Evolutionary conservation across 768 basidiomycete genomes (phyloP), one percentile per base, ranked within the genome.

Genomic region (Russula earlei): DNA sequence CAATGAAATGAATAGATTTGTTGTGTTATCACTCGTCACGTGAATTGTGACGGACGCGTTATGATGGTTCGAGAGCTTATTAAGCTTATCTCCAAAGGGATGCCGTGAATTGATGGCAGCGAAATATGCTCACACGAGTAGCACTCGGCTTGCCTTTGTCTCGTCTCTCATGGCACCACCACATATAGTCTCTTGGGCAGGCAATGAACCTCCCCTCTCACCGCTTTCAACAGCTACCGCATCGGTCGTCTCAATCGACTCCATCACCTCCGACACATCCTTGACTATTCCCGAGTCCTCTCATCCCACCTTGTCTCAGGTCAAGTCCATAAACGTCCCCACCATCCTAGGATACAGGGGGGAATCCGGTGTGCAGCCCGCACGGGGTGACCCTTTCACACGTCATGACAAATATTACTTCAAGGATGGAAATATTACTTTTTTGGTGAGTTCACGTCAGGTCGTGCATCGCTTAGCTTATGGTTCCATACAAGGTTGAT

Each of bases 341-440:
- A n/a, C 25, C 14, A 33, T 22, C 38, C 19, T 24, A 41, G 33
- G 45, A 48, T n/a, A n/a, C n/a, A 41, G 19, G 24, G 48, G 37
- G 33, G 51, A 17, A n/a, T 20, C 31, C 36, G 44, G 22, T 15
- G 20, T 48, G 31, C 56, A 34, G 3, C 22, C 11, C 10, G 45
- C 44, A 15, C 22, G 8, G n/a, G 40, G 47, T 14, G 49, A 46
- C 14, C 46, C 53, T 14, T 58, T 60, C 45, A 29, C 34, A 6
- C 52, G 40, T 20, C 58, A 62, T 51, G 42, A 42, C 7, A 59
- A 53, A 29, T 61, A 59, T 25, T 62, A 43, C 20, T 60, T 62
- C 37, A 54, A 49, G 29, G 60, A 59, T 45, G 58, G 60, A 24
- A 62, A 59, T 17, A 44, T 62, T 12, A 62, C 54, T 11, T 60